Conservation (phyloP, 768 basidiomycete genomes). For the Glaciozyma antarctica region DNA sequence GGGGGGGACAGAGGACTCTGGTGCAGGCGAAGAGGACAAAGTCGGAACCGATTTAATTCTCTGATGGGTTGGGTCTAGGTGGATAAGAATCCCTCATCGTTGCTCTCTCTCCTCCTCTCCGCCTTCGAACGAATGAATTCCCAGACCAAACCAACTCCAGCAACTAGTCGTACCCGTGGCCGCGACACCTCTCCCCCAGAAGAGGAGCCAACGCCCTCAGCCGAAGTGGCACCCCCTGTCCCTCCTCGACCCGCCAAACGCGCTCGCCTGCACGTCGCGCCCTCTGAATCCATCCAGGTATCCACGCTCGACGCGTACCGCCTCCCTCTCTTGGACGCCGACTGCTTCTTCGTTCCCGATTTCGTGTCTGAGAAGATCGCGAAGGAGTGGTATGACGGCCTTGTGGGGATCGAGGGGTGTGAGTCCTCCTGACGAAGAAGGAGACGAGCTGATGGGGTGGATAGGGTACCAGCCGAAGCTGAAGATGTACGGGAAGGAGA, state of each 20-base stretch:
- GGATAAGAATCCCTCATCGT: too few species aligned
- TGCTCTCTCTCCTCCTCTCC: too few species aligned
- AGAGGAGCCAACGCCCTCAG: too few species aligned
- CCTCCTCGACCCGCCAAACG: background rate
- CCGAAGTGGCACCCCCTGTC: too few species aligned
- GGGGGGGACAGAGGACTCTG: too few species aligned
- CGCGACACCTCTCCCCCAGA: too few species aligned
- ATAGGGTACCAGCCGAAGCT: slow-evolving; percentile 44
- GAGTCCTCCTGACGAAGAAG: background rate
- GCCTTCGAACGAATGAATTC: too few species aligned
- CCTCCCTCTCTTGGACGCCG: slow-evolving; percentile 20
- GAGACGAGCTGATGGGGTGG: background rate
- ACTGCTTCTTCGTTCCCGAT: slow-evolving; percentile 31
- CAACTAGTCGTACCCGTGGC: too few species aligned
- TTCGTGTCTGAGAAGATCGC: slow-evolving; percentile 37
- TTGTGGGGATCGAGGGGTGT: slow-evolving; percentile 40
- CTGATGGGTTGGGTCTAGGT: too few species aligned
- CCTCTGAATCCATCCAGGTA: slow-evolving; percentile 1
- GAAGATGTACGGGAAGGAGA: slow-evolving; percentile 42
- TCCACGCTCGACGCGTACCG: background rate
- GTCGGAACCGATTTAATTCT: too few species aligned
- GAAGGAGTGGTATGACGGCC: slow-evolving; percentile 38
- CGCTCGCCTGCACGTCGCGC: background rate
- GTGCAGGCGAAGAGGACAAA: too few species aligned
- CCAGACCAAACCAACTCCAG: too few species aligned